Conservation (phyloP, 2,329 filamentous ascomycete species). For the Shiraia bambusicola region DNA sequence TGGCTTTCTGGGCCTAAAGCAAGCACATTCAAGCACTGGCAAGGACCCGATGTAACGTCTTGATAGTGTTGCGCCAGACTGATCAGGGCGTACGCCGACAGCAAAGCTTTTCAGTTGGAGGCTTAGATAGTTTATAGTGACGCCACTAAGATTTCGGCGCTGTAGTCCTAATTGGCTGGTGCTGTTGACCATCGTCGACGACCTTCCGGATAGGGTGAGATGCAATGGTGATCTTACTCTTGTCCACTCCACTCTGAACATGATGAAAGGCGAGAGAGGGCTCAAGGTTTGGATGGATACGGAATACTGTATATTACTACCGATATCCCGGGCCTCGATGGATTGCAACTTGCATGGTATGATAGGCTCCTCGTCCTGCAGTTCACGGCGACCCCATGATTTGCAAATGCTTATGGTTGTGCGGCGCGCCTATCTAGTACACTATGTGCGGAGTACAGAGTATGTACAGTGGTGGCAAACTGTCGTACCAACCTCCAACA, state of each 20-base stretch:
- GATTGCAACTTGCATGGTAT: conserved; percentile 2
- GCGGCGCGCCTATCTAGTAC: too few relatives aligned
- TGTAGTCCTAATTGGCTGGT: conserved; percentile 6
- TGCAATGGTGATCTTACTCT: conserved; percentile 24
- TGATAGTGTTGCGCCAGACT: conserved; percentile 21
- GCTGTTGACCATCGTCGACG: conserved; percentile 13
- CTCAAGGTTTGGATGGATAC: too few relatives aligned
- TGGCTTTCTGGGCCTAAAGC: conserved; percentile 12
- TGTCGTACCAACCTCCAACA: too few relatives aligned
- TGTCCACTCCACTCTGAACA: conserved; percentile 10
- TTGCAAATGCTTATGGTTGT: not conserved
- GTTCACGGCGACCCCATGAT: not conserved
- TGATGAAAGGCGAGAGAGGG: too few relatives aligned
- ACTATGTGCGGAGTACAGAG: too few relatives aligned
- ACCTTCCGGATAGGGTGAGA: conserved; percentile 27
- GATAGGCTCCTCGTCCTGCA: conserved; percentile 1
- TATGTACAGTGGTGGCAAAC: too few relatives aligned
- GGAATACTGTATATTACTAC: conserved; percentile 6
- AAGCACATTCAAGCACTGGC: conserved; percentile 29
- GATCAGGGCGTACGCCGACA: conserved; percentile 12
- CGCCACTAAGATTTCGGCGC: conserved; percentile 14
- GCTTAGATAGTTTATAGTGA: too few relatives aligned
- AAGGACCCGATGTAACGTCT: conserved; percentile 35
- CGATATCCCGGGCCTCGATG: conserved; percentile 11
- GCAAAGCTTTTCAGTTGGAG: conserved; percentile 31